phyloP scores from a whole-genome alignment of 139 green algal species.

The Ostreobium quekettii region DNA sequence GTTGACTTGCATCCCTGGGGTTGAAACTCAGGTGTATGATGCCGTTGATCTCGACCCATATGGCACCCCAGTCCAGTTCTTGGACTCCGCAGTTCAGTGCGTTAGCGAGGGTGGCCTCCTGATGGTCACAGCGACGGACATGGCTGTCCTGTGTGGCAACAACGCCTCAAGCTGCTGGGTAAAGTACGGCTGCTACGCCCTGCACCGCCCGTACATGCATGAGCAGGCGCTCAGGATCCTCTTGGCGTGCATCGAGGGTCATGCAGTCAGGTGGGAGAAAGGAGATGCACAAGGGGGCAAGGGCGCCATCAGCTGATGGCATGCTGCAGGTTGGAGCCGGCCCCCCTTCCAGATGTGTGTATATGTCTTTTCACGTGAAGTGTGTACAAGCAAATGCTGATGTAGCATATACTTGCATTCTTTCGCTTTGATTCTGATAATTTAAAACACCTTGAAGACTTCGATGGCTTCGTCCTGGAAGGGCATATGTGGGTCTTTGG shows the following conservation, averaged over 20 bases:
- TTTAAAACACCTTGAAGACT: too few relatives aligned
- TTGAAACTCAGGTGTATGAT: conserved; percentile 73
- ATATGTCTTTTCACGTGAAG: too few relatives aligned
- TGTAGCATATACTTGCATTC: too few relatives aligned
- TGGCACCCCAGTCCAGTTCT: conserved; percentile 77
- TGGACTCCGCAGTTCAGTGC: conserved; percentile 85
- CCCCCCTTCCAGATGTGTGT: too few relatives aligned
- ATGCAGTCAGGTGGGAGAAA: conserved; percentile 36
- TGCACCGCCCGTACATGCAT: conserved; percentile 89
- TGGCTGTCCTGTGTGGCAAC: conserved; percentile 96
- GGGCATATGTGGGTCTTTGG: too few relatives aligned
- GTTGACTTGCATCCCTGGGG: too few relatives aligned
- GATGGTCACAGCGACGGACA: conserved; percentile 92
- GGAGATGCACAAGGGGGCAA: not conserved
- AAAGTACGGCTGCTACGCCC: conserved; percentile 89
- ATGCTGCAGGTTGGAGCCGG: too few relatives aligned
- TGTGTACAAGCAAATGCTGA: too few relatives aligned
- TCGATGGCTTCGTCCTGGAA: too few relatives aligned
- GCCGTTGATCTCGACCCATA: conserved; percentile 96
- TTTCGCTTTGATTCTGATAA: too few relatives aligned
- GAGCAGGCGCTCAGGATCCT: conserved; percentile 91
- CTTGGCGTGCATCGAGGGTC: conserved; percentile 75
- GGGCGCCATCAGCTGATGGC: not conserved
- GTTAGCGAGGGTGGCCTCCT: conserved; percentile 89
- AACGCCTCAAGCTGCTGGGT: conserved; percentile 82